These are phyloP conservation scores for Candida schatavii DNA, from an alignment of 805 yeast species.

Conservation along the genomic window DNA sequence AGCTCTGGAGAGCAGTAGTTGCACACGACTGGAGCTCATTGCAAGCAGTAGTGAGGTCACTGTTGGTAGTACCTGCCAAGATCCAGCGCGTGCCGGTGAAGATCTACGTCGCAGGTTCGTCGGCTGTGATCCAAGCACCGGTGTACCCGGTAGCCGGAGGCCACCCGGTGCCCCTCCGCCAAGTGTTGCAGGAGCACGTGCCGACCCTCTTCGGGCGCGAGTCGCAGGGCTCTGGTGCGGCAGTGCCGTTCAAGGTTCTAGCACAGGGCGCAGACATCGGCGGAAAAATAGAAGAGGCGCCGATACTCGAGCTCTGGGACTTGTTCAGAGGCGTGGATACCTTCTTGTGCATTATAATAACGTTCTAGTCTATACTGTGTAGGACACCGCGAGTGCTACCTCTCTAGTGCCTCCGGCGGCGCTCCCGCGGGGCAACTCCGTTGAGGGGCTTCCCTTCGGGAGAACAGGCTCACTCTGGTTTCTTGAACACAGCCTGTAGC, in stretches of 20 bases:
- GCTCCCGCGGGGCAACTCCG: no score
- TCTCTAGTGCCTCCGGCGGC: no score
- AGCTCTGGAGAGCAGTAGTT: conserved; percentile 54
- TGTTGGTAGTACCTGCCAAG: conserved; percentile 21
- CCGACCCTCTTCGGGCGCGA: conserved; percentile 1
- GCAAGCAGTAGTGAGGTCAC: conserved; percentile 23
- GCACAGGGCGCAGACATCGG: neutral
- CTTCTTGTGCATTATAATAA: conserved; percentile 29
- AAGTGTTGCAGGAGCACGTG: conserved; percentile 6
- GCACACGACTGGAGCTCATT: conserved; percentile 27
- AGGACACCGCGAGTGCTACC: no score
- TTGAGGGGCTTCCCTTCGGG: no score
- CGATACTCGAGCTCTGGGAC: conserved; percentile 29
- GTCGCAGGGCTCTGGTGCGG: no score
- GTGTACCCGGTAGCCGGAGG: conserved; percentile 8
- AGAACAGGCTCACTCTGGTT: conserved; percentile 2
- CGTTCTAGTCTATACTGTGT: no score
- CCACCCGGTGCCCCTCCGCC: conserved; percentile 5
- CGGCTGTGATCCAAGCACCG: conserved; percentile 31
- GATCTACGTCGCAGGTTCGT: conserved; percentile 40
- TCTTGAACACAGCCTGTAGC: conserved; percentile 87
- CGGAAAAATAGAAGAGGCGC: no score
- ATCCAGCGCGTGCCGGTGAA: conserved; percentile 47
- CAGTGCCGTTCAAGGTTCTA: neutral
- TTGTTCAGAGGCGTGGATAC: conserved; percentile 34